Evolutionary conservation across 2,329 filamentous ascomycete species (phyloP), one percentile per base, ranked within the genome.

Genomic region (Ophiostoma quercus): DNA sequence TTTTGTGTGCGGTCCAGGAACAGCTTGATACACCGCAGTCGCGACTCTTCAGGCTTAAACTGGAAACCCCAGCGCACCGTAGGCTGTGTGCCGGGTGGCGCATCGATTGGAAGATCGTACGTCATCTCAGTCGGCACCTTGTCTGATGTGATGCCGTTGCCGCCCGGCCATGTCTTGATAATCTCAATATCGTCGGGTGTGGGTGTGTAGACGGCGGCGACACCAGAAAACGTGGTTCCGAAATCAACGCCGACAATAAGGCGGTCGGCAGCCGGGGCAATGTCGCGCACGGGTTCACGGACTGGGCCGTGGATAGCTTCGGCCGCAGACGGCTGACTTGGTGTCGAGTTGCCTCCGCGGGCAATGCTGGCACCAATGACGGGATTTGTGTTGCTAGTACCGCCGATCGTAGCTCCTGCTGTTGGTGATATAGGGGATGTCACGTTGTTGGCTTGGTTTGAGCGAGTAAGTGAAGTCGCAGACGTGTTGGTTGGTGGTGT

Each of bases 121-220:
- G 90, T 89, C 69, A 94, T 89, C 78, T 94, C 91, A 16, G 90
- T 92, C 1, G 91, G 91, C 1, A 94, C 91, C 82, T 94, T 94
- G 81, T 94, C 91, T 47, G 90, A 92, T n/a, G 91, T 93, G 79
- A 94, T 92, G 75, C 90, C 90, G 76, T 94, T 93, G 37, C 90
- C 90, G 34, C 91, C 91, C 0, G 91, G 91, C 91, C 91, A 94
- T 16, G 87, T 90, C 81, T 92, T 93, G 81, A 94, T 92, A 75
- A 93, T 92, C 77, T 93, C 90, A 71, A 94, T 83, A 77, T 93
- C 91, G 77, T 94, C 90, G 14, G 91, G 90, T 1, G 88, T 91
- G 3, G 87, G 89, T 16, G 88, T 90, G 75, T 92, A 92, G 3
- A 91, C 88, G 39, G 88, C 88, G 7, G 90, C 90, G 71, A 92